Evolutionary conservation across 352 stramenopile species (phyloP), one percentile per base, ranked within the genome.

Genomic region (Blastocystis sp.): DNA sequence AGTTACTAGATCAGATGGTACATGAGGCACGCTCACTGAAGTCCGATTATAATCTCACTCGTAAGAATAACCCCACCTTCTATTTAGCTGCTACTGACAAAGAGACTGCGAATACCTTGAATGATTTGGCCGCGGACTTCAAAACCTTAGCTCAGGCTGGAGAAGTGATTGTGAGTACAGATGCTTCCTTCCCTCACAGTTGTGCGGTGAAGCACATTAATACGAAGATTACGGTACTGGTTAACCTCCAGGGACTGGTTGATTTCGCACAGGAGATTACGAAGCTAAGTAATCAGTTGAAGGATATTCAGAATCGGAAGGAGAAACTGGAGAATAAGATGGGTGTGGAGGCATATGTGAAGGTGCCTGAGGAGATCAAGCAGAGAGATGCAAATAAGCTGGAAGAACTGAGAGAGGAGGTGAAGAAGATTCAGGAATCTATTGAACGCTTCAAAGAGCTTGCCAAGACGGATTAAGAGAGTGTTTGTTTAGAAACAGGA

Each of bases 171-270:
- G 91, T 96, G 82, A 91, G 40, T 2, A 37, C 44, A 77, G 89
- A 75, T n/a, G 68, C 76, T 24, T 89, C 89, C 60, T 69, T 78
- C 44, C 82, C 91, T 4, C 53, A 92, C 27, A 93, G 94, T 87
- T 96, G 93, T 69, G 94, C 94, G 42, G 89, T 96, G 17, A 95
- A 96, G 79, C 95, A 98, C 82, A 94, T 98, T 44, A 96, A 98
- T 91, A 97, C 95, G 62, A 95, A 95, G 91, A 92, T 96, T 66
- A 94, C 96, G 93, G 92, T 95, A 68, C 92, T 95, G n/a, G 93
- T 97, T 15, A 92, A 93, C n/a, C 90, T 91, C 40, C 90, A 91
- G 89, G 90, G 90, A 37, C 37, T 90, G n/a, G 78, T 91, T 30
- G 90, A 91, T 56, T 84, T 88, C n/a, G 76, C 57, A 22, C 70